Evolutionary conservation across 306 rosid species (phyloP).

Genomic region (Cucumis hystrix): DNA sequence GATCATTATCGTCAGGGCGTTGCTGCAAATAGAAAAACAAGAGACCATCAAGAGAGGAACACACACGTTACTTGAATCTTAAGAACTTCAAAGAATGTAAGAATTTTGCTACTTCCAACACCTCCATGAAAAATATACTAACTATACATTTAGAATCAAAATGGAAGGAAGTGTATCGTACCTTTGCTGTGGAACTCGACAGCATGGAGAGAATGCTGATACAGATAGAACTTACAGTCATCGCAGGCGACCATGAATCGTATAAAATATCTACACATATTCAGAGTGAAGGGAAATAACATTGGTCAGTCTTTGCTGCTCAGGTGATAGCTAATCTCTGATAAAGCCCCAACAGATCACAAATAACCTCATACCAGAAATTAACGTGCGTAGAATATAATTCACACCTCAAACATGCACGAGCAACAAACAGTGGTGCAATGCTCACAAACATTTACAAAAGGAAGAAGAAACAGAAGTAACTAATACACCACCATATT

Average conservation of each 20-base stretch:
- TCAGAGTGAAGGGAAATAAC: slow-evolving; percentile 11
- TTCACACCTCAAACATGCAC: background rate
- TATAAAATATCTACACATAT: slow-evolving; percentile 78
- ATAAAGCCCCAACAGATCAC: background rate
- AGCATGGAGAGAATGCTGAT: slow-evolving; percentile 99
- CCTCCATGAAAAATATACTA: background rate
- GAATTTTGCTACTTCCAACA: background rate
- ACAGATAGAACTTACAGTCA: slow-evolving; percentile 99
- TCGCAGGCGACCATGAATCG: slow-evolving; percentile 99
- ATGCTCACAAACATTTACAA: background rate
- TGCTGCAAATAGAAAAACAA: slow-evolving; percentile 55
- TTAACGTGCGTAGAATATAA: background rate
- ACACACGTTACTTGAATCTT: background rate
- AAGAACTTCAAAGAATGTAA: background rate
- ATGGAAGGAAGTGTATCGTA: slow-evolving; percentile 17
- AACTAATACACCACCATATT: background rate
- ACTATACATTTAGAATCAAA: background rate
- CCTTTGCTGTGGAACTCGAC: slow-evolving; percentile 94
- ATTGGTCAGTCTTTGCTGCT: slow-evolving; percentile 16
- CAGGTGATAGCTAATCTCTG: background rate
- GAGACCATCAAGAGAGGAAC: background rate
- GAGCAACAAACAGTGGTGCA: background rate
- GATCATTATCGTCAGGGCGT: slow-evolving; percentile 98
- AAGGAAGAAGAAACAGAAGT: background rate
- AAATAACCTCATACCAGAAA: background rate